Base-by-base conservation (phyloP, 164 flowering plant genomes). In the Stephania yunnanensis region DNA sequence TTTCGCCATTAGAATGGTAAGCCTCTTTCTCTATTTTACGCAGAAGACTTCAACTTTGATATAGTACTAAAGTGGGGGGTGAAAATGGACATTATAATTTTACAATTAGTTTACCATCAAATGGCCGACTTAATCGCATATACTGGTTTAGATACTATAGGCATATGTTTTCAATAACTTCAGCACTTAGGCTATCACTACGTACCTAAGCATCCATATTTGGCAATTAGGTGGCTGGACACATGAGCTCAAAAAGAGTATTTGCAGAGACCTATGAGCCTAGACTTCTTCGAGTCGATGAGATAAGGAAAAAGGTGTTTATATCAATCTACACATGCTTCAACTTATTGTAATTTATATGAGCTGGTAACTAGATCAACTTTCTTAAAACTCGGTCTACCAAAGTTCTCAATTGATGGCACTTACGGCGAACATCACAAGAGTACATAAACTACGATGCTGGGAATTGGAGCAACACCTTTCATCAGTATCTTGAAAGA, bases 161-260 rank as follows among this genome's bases (percentile, higher is more conserved):
- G 98, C 98, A 96, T 83, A 98, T 98, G 64, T 96, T 96, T 88
- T 96, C 99, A 6, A 91, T 96, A 69, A 96, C 99, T 53, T 94
- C 98, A 7, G 94, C 99, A 68, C 98, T 98, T 13, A 25, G 97
- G 85, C 19, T 97, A 96, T 85, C 94, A 94, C 25, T 25, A 25
- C 25, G 71, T 94, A 82, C 87, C 86, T 96, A 42, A 91, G 98
- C 74, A 87, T 96, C 75, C 98, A 96, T 84, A 87, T 96, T 45
- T 85, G 99, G 68, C 92, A 91, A 80, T 82, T 94, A 15, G 99
- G 99, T 69, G 99, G 92, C 81, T 96, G 99, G 99, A 96, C 99
- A 13, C 91, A 83, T 68, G 98, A 94, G 75, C 97, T 96, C 20
- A 92, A 86, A 78, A 87, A 90, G 25, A 82, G 89, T 92, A 9